These are phyloP conservation scores for Hyparrhenia diplandra DNA, from an alignment of 176 grass and related monocot species.

Conservation along the genomic window DNA sequence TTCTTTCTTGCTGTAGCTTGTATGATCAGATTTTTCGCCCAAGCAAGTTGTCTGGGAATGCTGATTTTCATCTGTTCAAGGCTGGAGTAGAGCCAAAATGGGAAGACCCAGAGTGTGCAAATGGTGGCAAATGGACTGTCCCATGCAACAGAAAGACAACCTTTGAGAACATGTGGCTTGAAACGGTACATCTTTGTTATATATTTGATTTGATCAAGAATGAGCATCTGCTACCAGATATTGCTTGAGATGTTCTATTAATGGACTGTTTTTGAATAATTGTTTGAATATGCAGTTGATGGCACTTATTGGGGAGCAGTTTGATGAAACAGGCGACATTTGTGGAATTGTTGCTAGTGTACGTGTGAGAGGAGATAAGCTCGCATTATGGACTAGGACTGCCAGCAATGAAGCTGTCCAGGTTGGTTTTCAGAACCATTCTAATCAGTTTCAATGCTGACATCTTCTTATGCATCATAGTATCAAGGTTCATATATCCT, in stretches of 20 bases:
- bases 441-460: not conserved
- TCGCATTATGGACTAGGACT: slow-evolving; percentile 89
- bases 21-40: slow-evolving; percentile 91
- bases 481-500: not conserved
- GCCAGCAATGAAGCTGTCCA: slow-evolving; percentile 99
- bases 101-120: slow-evolving; percentile 98
- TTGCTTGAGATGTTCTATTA: not conserved
- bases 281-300: slow-evolving; percentile 67
- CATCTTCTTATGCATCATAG: not conserved
- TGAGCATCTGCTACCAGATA: not conserved
- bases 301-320: slow-evolving; percentile 96
- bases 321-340: slow-evolving; percentile 92
- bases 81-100: slow-evolving; percentile 90
- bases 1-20: slow-evolving; percentile 58
- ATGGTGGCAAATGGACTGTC: slow-evolving; percentile 96
- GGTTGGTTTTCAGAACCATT: slow-evolving; percentile 47
- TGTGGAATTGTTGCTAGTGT: slow-evolving; percentile 97
- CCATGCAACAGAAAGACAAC: slow-evolving; percentile 60
- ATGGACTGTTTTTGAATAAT: not conserved
- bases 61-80: slow-evolving; percentile 94
- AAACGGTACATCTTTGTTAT: slow-evolving; percentile 48
- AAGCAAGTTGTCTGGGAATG: slow-evolving; percentile 73
- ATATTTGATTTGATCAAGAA: not conserved
- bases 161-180: slow-evolving; percentile 96
- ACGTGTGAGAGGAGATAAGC: slow-evolving; percentile 79